Conservation (phyloP, 2,329 filamentous ascomycete genomes). For the Piedraia hortae region DNA sequence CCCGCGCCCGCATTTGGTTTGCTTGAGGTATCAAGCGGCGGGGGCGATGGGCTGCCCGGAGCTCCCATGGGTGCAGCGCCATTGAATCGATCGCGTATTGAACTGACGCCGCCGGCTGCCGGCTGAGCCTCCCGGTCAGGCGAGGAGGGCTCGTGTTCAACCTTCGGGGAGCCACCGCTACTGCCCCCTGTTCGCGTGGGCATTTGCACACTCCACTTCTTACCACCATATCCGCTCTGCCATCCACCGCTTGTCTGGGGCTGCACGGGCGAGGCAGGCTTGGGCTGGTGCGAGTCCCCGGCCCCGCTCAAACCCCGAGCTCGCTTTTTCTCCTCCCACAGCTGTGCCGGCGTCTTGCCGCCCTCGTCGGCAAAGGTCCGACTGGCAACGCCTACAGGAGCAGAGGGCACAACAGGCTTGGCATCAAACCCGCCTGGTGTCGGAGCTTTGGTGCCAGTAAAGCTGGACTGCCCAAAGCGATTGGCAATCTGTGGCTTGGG, state of each 20-base stretch:
- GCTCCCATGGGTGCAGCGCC: constrained; percentile 40
- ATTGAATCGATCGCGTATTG: constrained; percentile 62
- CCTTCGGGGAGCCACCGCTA: no score
- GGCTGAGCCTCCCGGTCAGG: no score
- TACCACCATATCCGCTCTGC: constrained; percentile 79
- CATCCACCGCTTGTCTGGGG: constrained; percentile 58
- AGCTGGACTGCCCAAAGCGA: constrained; percentile 49
- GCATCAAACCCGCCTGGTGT: constrained; percentile 40
- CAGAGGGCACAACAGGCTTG: constrained; percentile 26
- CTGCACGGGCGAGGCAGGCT: constrained; percentile 23
- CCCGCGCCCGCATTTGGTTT: constrained; percentile 35
- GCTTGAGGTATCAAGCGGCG: constrained; percentile 36
- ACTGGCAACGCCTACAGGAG: constrained; percentile 53
- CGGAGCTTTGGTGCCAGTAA: constrained; percentile 72
- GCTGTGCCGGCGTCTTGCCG: constrained; percentile 84
- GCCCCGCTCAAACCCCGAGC: constrained; percentile 33
- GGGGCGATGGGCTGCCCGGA: constrained; percentile 21
- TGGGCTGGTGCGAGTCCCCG: constrained; percentile 20
- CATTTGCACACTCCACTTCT: constrained; percentile 67
- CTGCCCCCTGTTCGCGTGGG: constrained; percentile 41
- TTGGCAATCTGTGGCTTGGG: constrained; percentile 91
- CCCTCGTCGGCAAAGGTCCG: constrained; percentile 83
- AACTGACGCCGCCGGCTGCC: constrained; percentile 41
- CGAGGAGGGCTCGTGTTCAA: no score
- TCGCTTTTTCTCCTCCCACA: constrained; percentile 93